Evolutionary conservation across 2,329 filamentous ascomycete genomes (phyloP), one percentile per base, ranked within the genome.

Genomic region (Hypoxylon sp.): DNA sequence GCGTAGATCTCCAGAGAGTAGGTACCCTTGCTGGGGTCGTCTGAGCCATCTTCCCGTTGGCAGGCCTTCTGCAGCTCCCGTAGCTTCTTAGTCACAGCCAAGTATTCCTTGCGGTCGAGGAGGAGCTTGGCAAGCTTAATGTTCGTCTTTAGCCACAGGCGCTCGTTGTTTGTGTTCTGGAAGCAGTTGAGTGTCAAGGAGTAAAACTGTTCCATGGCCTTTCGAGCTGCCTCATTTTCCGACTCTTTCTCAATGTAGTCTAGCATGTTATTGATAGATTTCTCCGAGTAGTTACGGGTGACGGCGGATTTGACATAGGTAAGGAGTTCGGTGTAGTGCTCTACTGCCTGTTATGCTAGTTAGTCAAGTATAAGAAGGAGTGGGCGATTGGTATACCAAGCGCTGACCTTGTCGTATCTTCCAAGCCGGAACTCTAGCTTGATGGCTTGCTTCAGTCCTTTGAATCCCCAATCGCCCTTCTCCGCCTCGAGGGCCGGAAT

Each of bases 201-300:
- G 81, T 98, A 99, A 84, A 99, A 97, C 71, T 93, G 88, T 79
- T 98, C 95, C 90, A 98, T 97, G 80, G 91, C 95, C 70, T 88
- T 85, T 24, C 92, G 90, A 47, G 90, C 88, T 6, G 89, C 87
- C 63, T 91, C 91, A 42, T 89, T 81, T 29, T 91, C 87, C 11
- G 89, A 86, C n/a, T 89, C 92, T 82, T 98, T 98, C 80, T 98
- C 95, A 72, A 99, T 96, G 79, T 92, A 97, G 82, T 98, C 96
- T 51, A 99, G 89, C 91, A 99, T 97, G 80, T 98, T 98, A 83
- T 98, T 98, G 83, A 99, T 97, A 11, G 95, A 98, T 80, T 98
- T 98, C 81, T 99, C 96, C 1, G 96, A 98, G 82, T 98, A 98
- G 82, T 98, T 99, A 70, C 96, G 90, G 44, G 96, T 98, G 51